A percentile compares a stretch with the other conserved stretches of the same genome.
These are phyloP conservation scores for Moniliophthora roreri DNA, from an alignment of 1,284 basidiomycete species.

Conservation along the genomic window DNA sequence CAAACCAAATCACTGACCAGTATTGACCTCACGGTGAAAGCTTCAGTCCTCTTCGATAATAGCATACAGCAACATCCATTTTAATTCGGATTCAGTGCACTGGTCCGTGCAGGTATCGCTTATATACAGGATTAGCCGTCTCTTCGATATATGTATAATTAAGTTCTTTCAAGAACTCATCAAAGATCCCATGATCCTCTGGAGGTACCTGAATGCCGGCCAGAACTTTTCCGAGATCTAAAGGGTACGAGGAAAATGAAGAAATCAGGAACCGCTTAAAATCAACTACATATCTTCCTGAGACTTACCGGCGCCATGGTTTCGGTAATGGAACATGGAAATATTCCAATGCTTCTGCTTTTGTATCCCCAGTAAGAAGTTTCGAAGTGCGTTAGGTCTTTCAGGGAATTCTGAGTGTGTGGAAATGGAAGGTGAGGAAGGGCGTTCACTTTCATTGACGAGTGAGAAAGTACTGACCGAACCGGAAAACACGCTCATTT, in stretches of 20 bases:
- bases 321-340: conserved; percentile 95
- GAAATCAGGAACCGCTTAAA: conserved; percentile 11
- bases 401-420: conserved; percentile 86
- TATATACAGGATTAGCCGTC: conserved; percentile 88
- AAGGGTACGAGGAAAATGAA: conserved; percentile 11
- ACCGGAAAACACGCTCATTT: conserved; percentile 91
- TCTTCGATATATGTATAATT: conserved; percentile 85
- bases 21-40: no score
- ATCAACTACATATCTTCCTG: conserved; percentile 1
- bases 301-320: conserved; percentile 87
- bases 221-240: conserved; percentile 89
- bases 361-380: conserved; percentile 84
- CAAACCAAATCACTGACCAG: no score
- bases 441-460: conserved; percentile 1
- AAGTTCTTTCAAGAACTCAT: conserved; percentile 19
- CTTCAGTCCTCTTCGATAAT: background rate
- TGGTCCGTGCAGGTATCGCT: conserved; percentile 51
- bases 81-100: background rate
- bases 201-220: conserved; percentile 92
- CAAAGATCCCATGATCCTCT: conserved; percentile 16
- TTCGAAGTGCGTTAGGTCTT: conserved; percentile 86
- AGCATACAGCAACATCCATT: background rate
- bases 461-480: conserved; percentile 59
- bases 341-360: conserved; percentile 83
- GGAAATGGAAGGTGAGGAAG: conserved; percentile 7